These are phyloP conservation scores for Cyberlindnera mycetangii DNA, from an alignment of 805 yeast species.

Conservation along the genomic window DNA sequence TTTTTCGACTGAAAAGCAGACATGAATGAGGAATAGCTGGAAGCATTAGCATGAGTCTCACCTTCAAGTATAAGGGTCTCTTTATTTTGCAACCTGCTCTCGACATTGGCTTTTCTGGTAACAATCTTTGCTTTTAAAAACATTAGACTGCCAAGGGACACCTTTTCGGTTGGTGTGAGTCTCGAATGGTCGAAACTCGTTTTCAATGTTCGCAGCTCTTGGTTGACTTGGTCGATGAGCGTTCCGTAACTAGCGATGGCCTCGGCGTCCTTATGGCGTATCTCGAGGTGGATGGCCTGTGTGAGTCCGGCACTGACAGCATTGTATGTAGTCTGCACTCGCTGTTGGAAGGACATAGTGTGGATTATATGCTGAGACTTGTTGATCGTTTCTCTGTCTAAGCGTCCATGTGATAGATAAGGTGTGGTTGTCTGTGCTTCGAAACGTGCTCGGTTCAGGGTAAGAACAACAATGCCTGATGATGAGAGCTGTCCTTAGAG, in stretches of 20 bases:
- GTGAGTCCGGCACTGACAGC: slow-evolving; percentile 7
- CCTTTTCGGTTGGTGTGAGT: slow-evolving; percentile 14
- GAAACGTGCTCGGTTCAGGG: neutral
- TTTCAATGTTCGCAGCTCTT: slow-evolving; percentile 6
- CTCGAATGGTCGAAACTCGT: slow-evolving; percentile 1
- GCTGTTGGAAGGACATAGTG: slow-evolving; percentile 8
- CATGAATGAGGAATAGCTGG: slow-evolving; percentile 26
- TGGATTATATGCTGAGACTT: neutral
- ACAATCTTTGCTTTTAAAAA: slow-evolving; percentile 21
- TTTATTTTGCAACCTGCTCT: slow-evolving; percentile 12
- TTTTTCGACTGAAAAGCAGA: slow-evolving; percentile 21
- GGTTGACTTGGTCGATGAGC: slow-evolving; percentile 14
- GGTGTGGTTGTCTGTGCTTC: neutral
- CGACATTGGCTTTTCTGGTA: slow-evolving; percentile 14
- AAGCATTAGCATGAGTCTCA: slow-evolving; percentile 16
- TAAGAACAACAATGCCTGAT: neutral
- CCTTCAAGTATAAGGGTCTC: slow-evolving; percentile 16
- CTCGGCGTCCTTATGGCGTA: slow-evolving; percentile 20
- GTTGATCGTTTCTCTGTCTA: too few relatives aligned
- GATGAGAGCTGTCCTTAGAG: neutral
- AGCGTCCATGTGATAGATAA: neutral
- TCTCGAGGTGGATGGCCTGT: slow-evolving; percentile 20
- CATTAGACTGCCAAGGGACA: slow-evolving; percentile 16
- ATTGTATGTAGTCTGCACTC: slow-evolving; percentile 6
- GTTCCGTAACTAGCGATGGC: slow-evolving; percentile 17